Base-by-base conservation (phyloP, 495 filamentous ascomycete species). In the Aspergillus diversus region DNA sequence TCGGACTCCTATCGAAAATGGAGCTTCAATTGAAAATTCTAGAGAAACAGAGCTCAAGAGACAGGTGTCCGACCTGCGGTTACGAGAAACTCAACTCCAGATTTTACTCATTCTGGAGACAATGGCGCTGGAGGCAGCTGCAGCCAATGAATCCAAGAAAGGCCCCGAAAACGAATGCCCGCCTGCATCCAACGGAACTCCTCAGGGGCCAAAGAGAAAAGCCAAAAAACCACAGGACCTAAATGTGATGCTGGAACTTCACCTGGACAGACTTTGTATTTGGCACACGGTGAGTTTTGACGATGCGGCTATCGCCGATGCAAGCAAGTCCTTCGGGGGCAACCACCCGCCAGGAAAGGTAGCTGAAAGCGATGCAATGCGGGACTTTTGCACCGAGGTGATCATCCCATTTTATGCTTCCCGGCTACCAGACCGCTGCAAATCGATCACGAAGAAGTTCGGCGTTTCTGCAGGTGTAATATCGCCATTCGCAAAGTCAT, bases 351-450 rank as follows among this genome's bases (percentile, higher is more conserved):
- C 75, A 11, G 77, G 77, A 21, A 81, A 81, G 64, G 81, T 79
- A 55, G 66, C 69, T 48, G 78, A 83, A 48, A 82, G 78, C 34
- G 86, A 90, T 69, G 81, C 84, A 16, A 77, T 92, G 33, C 81
- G 81, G 53, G 83, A 93, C 70, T 99, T 97, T 68, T 98, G 92
- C 72, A 84, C 93, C 3, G 94, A 98, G 73, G 92, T 99, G 55
- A 88, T 99, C 68, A 77, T 96, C 43, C 94, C 95, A 50, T 98
- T 99, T 80, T 99, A 96, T 69, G 87, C 87, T 39, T 84, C 92
- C 12, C 89, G 93, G 27, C 78, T 97, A 9, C 94, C 93, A 6
- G 88, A 93, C 32, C 83, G 90, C 50, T 95, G 91, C 74, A 86
- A 86, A 53, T 79, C 82, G 42, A 86, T 99, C 63, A 94, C 90